These are phyloP conservation scores for Luffa acutangula DNA, from an alignment of 306 rosid genomes.

Conservation along the genomic window DNA sequence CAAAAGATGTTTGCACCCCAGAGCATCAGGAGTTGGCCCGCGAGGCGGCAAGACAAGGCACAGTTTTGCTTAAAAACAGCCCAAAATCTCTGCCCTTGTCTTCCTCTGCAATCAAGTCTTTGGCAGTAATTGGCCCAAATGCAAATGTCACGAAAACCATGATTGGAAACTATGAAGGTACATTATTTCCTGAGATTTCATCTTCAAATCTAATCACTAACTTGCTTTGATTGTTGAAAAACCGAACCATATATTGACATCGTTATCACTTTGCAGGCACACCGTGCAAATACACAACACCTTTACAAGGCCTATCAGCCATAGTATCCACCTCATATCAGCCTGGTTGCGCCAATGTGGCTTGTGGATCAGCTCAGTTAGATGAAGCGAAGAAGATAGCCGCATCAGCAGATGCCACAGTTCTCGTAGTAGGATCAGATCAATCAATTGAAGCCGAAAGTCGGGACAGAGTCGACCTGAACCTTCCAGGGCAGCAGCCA, in stretches of 20 bases:
- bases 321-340: conserved; percentile 49
- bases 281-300: conserved; percentile 75
- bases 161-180: conserved; percentile 95
- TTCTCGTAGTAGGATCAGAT: conserved; percentile 65
- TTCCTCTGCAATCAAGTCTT: conserved; percentile 50
- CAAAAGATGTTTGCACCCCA: conserved; percentile 86
- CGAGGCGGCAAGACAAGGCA: conserved; percentile 94
- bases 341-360: conserved; percentile 70
- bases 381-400: conserved; percentile 63
- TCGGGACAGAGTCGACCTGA: conserved; percentile 59
- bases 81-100: conserved; percentile 59
- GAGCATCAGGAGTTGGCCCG: conserved; percentile 63
- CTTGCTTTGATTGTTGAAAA: neutral
- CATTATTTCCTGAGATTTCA: neutral
- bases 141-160: conserved; percentile 80
- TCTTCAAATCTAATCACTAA: neutral
- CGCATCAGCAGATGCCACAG: conserved; percentile 83
- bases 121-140: conserved; percentile 94
- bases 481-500: conserved; percentile 85
- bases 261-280: conserved; percentile 42
- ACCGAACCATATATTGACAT: neutral
- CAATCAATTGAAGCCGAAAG: conserved; percentile 79
- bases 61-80: conserved; percentile 76
- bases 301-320: conserved; percentile 75
- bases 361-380: conserved; percentile 44